phyloP scores from a whole-genome alignment of 2,329 filamentous ascomycete genomes.

The Xylaria sp. region DNA sequence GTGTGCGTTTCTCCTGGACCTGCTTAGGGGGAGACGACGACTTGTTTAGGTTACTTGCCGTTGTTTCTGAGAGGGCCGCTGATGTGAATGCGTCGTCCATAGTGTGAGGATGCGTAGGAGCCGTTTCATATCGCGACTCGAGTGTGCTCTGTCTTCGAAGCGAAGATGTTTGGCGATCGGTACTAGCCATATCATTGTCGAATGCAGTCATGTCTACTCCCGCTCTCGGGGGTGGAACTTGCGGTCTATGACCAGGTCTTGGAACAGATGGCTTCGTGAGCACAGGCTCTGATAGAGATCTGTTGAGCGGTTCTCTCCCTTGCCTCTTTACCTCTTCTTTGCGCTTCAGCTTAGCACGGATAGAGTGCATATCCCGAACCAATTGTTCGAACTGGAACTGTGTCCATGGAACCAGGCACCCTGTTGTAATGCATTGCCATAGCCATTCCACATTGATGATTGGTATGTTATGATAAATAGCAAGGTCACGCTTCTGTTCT shows the following conservation, averaged over 20 bases:
- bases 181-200: slow-evolving; percentile 48
- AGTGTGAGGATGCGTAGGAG: slow-evolving; percentile 53
- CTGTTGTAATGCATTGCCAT: slow-evolving; percentile 78
- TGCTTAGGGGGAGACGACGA: slow-evolving; percentile 50
- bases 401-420: slow-evolving; percentile 59
- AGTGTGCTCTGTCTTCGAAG: slow-evolving; percentile 31
- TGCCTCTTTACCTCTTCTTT: slow-evolving; percentile 38
- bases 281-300: slow-evolving; percentile 40
- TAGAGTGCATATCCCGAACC: slow-evolving; percentile 31
- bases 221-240: slow-evolving; percentile 41
- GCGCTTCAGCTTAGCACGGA: slow-evolving; percentile 30
- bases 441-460: slow-evolving; percentile 87
- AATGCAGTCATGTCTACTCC: slow-evolving; percentile 57
- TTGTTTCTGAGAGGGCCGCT: slow-evolving; percentile 56
- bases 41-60: slow-evolving; percentile 56
- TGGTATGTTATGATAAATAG: slow-evolving; percentile 78
- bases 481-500: slow-evolving; percentile 82
- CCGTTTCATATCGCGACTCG: slow-evolving; percentile 54
- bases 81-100: slow-evolving; percentile 45
- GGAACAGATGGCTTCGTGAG: slow-evolving; percentile 28
- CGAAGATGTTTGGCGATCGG: slow-evolving; percentile 15
- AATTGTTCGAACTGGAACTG: slow-evolving; percentile 62
- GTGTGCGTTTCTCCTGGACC: slow-evolving; percentile 38
- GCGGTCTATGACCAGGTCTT: slow-evolving; percentile 31
- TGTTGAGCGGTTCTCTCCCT: slow-evolving; percentile 37